Evolutionary conservation across 352 stramenopile genomes (phyloP), one percentile per base, ranked within the genome.

Genomic region (Pythium diclinum): DNA sequence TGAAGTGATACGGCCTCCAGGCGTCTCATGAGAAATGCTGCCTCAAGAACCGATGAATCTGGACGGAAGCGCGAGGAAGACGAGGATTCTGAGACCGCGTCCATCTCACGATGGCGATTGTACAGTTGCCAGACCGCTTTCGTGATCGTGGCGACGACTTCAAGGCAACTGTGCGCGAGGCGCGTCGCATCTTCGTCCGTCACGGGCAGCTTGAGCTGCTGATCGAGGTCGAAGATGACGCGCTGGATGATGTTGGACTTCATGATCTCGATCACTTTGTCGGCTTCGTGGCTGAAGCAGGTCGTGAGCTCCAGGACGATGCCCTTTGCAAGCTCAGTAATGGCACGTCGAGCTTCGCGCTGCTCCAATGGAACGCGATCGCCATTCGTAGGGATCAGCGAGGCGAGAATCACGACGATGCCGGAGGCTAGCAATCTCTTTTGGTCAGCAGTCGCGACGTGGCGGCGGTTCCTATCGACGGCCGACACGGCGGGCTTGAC

Each of bases 181-280:
- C 28, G 28, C 10, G 52, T 44, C 1, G 47, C 16, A 33, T 59
- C 52, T 17, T 53, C 23, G 14, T 59, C 17, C 6, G 11, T n/a
- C 19, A 40, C 33, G 3, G 32, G 5, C 14, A 16, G 14, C 6
- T 28, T 28, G 0, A 67, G 59, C 13, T 65, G 55, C 33, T 65
- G 55, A 19, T 60, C 40, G 9, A 88, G 65, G 55, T 88, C 77
- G 4, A 54, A 11, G 28, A 74, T 48, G 5, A 86, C 69, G 30
- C 82, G 79, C 16, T 88, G 64, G 11, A 85, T 72, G n/a, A 87
- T 60, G 56, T 87, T 89, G 21, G 71, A 84, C 21, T 78, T 67
- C 40, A 94, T 58, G 48, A 94, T 78, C 25, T 81, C 75, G 13
- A 78, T 61, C 61, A 91, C 74, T 17, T 85, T 76, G 19, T 86